These are phyloP conservation scores for Kazachstania bromeliacearum DNA, from an alignment of 805 yeast species.

Conservation along the genomic window DNA sequence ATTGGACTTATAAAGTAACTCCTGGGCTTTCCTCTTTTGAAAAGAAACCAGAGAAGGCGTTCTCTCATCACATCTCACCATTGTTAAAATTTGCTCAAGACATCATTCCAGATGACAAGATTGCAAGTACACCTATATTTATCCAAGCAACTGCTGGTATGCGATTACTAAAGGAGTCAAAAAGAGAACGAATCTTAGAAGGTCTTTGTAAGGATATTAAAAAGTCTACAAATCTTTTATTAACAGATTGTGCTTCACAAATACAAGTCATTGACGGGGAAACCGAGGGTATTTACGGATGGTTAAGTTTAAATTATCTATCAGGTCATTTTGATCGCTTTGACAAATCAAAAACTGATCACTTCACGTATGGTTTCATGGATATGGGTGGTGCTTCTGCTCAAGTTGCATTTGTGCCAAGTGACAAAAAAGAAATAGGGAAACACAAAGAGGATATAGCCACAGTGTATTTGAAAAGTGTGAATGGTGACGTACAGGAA, in stretches of 20 bases:
- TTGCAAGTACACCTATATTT: conserved; percentile 69
- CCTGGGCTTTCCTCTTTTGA: conserved; percentile 80
- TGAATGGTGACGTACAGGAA: conserved; percentile 59
- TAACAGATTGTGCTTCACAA: conserved; percentile 52
- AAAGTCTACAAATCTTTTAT: conserved; percentile 45
- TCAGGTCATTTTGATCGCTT: conserved; percentile 52
- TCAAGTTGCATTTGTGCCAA: conserved; percentile 88
- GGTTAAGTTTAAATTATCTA: conserved; percentile 86
- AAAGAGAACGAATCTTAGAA: conserved; percentile 44
- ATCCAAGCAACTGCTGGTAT: conserved; percentile 97
- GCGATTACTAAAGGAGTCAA: conserved; percentile 57
- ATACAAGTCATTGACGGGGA: conserved; percentile 88
- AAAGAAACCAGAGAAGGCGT: conserved; percentile 44
- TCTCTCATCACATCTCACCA: conserved; percentile 59
- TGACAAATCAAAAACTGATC: conserved; percentile 29
- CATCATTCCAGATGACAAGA: conserved; percentile 55
- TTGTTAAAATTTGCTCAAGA: conserved; percentile 60
- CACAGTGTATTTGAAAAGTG: conserved; percentile 51
- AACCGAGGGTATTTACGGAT: conserved; percentile 90
- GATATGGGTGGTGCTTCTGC: conserved; percentile 99
- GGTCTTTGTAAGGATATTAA: conserved; percentile 52
- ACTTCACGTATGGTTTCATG: conserved; percentile 81
- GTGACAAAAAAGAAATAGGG: conserved; percentile 44
- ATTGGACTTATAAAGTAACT: conserved; percentile 61
- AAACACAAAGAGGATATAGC: conserved; percentile 69